phyloP scores from a whole-genome alignment of 805 yeast genomes.

The Schwanniomyces pseudopolymorphus region DNA sequence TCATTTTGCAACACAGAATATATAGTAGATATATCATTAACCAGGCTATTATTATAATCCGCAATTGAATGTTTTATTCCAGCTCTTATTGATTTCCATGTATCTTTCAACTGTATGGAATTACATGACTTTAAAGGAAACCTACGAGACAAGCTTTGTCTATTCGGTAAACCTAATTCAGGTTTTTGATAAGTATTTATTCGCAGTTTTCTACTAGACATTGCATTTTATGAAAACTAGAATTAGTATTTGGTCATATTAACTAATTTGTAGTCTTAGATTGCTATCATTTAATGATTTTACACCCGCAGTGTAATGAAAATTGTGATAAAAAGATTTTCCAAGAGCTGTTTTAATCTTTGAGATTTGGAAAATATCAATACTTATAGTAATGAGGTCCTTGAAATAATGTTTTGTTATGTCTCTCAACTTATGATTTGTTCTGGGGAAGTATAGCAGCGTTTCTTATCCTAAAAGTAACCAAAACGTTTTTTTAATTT shows the following conservation, averaged over 20 bases:
- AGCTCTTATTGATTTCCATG: slow-evolving; percentile 7
- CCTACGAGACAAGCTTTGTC: neutral
- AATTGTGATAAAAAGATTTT: no score
- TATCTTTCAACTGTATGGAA: slow-evolving; percentile 10
- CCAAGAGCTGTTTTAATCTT: no score
- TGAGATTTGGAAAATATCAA: no score
- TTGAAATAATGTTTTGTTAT: neutral
- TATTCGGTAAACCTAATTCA: neutral
- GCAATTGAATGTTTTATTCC: neutral
- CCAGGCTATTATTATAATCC: neutral
- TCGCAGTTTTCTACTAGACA: neutral
- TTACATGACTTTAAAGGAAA: slow-evolving; percentile 15
- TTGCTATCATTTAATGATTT: no score
- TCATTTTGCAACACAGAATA: neutral
- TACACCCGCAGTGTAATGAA: no score
- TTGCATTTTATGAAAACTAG: neutral
- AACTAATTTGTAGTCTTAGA: no score
- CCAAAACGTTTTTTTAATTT: neutral
- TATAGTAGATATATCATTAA: neutral
- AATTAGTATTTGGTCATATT: no score
- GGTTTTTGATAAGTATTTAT: neutral
- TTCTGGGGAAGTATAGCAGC: neutral
- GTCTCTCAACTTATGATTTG: neutral
- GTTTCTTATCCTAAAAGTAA: neutral
- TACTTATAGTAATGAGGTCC: no score